Evolutionary conservation across 2,329 filamentous ascomycete genomes (phyloP), one percentile per base, ranked within the genome.

Genomic region (Penicillium sp.): DNA sequence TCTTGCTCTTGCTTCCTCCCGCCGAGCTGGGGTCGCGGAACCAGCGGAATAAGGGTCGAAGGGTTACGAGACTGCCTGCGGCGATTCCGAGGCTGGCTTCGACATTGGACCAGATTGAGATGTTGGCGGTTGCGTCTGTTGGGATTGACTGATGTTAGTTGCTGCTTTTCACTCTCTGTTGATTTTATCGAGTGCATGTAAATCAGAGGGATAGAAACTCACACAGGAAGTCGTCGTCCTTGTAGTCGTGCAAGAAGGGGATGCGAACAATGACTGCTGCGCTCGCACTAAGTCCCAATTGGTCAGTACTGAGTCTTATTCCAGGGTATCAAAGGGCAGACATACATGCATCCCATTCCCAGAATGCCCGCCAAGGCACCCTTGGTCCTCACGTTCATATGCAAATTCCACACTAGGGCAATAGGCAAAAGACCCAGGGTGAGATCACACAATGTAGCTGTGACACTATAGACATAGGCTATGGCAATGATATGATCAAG

Each of bases 301-400:
- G 11, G n/a, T 37, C 13, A 56, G 35, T 31, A 46, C 7, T 4
- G 8, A 34, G 6, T 10, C n/a, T n/a, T 3, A 18, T 34, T 13
- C 13, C 6, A 13, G 31, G 18, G 13, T 7, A 7, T 29, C 3
- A 26, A 47, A 37, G 29, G 16, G 31, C 7, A n/a, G 65, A 65
- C 70, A 56, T 67, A 73, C 52, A 79, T 75, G 62, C 83, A 83
- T 29, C 83, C 86, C 72, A 86, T 78, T 7, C 77, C 76, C 48
- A 87, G 70, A 43, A 87, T 76, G 6, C 76, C 74, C 10, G 79
- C 78, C 22, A 86, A 72, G 2, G 82, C 76, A 7, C 78, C 32
- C 64, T 85, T 86, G 2, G 78, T 80, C 53, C 73, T 76, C 8
- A 59, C 62, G 44, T 78, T 78, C 78, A 87, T 84, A 53, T 85